Percentiles rank a stretch among this genome's conserved stretches.
These are phyloP conservation scores for Solanum hybrid DNA, from an alignment of 305 asterid species.

Conservation along the genomic window DNA sequence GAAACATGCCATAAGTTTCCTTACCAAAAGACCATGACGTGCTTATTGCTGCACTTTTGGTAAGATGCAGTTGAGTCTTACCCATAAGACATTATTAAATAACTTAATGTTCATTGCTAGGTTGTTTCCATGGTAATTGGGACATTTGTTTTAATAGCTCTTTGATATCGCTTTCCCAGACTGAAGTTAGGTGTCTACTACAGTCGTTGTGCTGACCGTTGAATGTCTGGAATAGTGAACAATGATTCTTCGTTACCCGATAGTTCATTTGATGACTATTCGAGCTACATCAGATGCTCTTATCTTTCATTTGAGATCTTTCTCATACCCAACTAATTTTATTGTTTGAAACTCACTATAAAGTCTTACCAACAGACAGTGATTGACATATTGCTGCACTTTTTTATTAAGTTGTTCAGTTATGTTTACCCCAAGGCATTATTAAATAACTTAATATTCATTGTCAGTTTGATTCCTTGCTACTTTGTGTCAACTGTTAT, in stretches of 20 bases:
- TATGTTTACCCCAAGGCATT: background rate
- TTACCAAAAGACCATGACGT: background rate
- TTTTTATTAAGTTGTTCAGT: background rate
- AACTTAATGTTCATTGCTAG: background rate
- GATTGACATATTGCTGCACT: background rate
- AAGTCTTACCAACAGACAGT: background rate
- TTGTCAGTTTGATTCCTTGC: background rate
- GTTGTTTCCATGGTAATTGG: background rate
- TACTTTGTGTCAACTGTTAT: background rate
- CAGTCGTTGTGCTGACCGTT: background rate
- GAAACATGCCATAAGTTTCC: background rate
- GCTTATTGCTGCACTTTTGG: background rate
- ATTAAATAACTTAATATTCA: background rate
- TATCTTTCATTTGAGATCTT: background rate
- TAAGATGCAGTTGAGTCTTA: background rate
- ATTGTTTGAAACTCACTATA: background rate
- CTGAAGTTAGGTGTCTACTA: background rate
- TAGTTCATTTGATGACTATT: background rate
- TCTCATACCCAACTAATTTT: background rate
- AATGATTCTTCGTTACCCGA: background rate
- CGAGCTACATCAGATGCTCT: background rate
- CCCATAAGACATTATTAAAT: background rate
- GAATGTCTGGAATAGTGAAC: background rate
- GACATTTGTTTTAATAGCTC: background rate
- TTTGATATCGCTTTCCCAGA: background rate